Evolutionary conservation across 306 rosid species (phyloP).

Genomic region (Purshia tridentata): DNA sequence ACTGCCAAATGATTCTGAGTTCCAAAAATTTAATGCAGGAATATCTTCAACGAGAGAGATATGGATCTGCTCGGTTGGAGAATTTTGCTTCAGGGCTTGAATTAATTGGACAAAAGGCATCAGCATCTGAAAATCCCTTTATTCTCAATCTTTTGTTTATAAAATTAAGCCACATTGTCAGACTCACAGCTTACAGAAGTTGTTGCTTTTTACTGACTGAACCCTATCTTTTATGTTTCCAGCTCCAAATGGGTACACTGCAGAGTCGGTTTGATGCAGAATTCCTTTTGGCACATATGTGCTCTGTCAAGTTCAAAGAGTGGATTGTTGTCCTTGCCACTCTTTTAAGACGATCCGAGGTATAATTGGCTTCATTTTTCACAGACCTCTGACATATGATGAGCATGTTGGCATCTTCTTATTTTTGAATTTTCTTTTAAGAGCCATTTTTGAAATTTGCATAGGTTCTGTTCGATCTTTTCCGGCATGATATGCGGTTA

Average conservation of each 20-base stretch:
- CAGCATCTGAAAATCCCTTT: conserved; percentile 17
- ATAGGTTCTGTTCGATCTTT: conserved; percentile 90
- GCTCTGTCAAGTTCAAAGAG: conserved; percentile 95
- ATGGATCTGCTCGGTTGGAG: conserved; percentile 86
- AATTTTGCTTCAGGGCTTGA: conserved; percentile 93
- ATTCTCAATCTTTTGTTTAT: not conserved
- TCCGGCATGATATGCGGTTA: conserved; percentile 68
- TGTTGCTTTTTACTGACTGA: conserved; percentile 5
- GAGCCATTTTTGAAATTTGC: conserved; percentile 26
- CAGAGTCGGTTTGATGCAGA: conserved; percentile 97
- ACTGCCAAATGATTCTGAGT: conserved; percentile 20
- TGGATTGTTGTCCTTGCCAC: conserved; percentile 99
- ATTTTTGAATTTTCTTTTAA: conserved; percentile 18
- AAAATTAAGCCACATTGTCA: conserved; percentile 16
- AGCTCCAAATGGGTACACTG: conserved; percentile 88
- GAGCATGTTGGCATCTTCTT: conserved; percentile 2
- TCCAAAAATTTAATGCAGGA: conserved; percentile 54
- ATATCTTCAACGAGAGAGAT: conserved; percentile 87
- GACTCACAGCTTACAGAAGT: not conserved
- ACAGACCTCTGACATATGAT: conserved; percentile 21
- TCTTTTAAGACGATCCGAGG: conserved; percentile 88
- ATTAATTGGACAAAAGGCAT: conserved; percentile 81
- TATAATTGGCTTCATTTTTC: conserved; percentile 33
- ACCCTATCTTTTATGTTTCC: conserved; percentile 32
- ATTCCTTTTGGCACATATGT: conserved; percentile 91